These are phyloP conservation scores for Codiaeum variegatum DNA, from an alignment of 441 rosid genomes.

Conservation along the genomic window DNA sequence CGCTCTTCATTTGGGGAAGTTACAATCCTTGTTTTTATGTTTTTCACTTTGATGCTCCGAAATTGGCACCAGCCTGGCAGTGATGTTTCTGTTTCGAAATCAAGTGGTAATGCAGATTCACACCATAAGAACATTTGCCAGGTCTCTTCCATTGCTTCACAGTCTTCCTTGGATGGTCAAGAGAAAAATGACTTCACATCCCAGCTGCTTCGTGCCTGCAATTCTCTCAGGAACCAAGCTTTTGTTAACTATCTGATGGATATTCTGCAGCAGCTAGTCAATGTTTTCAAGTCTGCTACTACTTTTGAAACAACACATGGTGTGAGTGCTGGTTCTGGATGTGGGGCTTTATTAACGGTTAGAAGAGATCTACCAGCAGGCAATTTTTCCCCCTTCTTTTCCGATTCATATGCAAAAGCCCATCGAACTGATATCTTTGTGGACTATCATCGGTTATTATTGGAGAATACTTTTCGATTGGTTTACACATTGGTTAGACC, in stretches of 20 bases:
- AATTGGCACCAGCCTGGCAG: slow-evolving; percentile 99
- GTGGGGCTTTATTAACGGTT: slow-evolving; percentile 90
- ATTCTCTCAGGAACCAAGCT: slow-evolving; percentile 79
- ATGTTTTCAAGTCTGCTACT: slow-evolving; percentile 81
- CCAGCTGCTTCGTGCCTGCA: slow-evolving; percentile 85
- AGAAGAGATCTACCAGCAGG: slow-evolving; percentile 97
- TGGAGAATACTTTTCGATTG: slow-evolving; percentile 95
- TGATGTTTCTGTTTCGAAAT: slow-evolving; percentile 52
- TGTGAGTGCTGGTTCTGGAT: slow-evolving; percentile 78
- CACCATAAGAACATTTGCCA: slow-evolving; percentile 65
- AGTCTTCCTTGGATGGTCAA: slow-evolving; percentile 68
- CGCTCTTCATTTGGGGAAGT: slow-evolving; percentile 93
- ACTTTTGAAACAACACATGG: slow-evolving; percentile 61
- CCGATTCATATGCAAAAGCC: slow-evolving; percentile 97
- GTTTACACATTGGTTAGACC: slow-evolving; percentile 95
- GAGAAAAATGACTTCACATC: slow-evolving; percentile 86
- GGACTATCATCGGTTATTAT: slow-evolving; percentile 89
- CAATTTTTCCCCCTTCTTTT: slow-evolving; percentile 95
- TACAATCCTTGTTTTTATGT: slow-evolving; percentile 95
- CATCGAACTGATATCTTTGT: slow-evolving; percentile 85
- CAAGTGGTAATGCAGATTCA: slow-evolving; percentile 51
- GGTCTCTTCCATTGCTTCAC: slow-evolving; percentile 47
- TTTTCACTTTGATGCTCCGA: slow-evolving; percentile 99
- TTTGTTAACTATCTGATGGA: slow-evolving; percentile 96
- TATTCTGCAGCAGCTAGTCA: slow-evolving; percentile 91